phyloP scores from a whole-genome alignment of 176 grass and related monocot species.

The Triticum turgidum region DNA sequence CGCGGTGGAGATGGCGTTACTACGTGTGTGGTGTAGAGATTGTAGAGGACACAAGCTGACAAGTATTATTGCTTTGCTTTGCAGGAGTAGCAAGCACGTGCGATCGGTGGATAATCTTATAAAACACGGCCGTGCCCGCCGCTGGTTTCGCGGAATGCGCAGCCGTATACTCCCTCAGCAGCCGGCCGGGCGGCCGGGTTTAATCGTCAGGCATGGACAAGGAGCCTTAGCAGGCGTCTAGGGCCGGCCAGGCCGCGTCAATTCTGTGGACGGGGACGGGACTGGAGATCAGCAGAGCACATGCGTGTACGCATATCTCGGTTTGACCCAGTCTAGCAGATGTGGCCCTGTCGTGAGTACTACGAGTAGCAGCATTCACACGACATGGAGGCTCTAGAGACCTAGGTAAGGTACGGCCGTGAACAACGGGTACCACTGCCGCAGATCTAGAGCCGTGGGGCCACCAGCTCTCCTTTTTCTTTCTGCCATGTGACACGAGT shows the following conservation, averaged over 20 bases:
- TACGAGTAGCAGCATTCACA: neutral
- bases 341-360: neutral
- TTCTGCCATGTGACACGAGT: neutral
- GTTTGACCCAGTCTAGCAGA: neutral
- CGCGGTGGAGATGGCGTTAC: no score
- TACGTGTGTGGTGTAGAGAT: neutral
- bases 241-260: neutral
- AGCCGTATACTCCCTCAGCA: neutral
- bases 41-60: no score
- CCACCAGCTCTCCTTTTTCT: neutral
- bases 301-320: constrained; percentile 4
- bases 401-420: neutral
- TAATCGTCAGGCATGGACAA: neutral
- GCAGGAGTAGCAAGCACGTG: neutral
- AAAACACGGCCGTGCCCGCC: neutral
- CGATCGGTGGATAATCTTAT: neutral
- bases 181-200: neutral
- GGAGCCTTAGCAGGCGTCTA: neutral
- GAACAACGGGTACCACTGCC: neutral
- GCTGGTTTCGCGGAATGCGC: constrained; percentile 26
- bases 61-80: neutral
- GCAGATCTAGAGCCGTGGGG: neutral
- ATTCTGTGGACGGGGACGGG: neutral
- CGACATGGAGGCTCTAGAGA: neutral
- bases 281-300: neutral